These are phyloP conservation scores for Melastoma candidum DNA, from an alignment of 441 rosid genomes.

Conservation along the genomic window DNA sequence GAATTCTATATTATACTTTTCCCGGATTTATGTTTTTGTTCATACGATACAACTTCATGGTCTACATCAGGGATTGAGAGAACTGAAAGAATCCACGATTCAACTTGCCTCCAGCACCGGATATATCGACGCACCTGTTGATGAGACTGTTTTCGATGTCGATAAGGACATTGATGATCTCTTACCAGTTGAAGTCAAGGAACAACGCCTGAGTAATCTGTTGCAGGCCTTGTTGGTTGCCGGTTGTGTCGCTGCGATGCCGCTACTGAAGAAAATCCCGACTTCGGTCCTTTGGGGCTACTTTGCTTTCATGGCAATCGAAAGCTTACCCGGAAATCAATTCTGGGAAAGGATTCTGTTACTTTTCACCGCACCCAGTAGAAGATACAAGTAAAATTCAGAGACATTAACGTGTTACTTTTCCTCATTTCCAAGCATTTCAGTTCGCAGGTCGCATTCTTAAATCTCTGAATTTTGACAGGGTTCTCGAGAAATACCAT, in stretches of 20 bases:
- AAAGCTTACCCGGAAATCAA: conserved; percentile 76
- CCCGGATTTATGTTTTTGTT: conserved; percentile 4
- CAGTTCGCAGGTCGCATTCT: background rate
- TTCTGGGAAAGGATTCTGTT: conserved; percentile 65
- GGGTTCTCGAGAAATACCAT: conserved; percentile 53
- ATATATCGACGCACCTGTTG: conserved; percentile 62
- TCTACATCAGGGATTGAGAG: conserved; percentile 53
- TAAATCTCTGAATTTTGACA: conserved; percentile 13
- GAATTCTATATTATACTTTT: conserved; percentile 7
- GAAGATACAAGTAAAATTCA: conserved; percentile 60
- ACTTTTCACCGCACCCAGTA: conserved; percentile 26
- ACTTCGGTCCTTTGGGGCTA: conserved; percentile 39
- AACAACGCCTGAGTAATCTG: conserved; percentile 68
- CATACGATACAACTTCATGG: conserved; percentile 10
- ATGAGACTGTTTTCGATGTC: conserved; percentile 54
- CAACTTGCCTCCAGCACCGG: conserved; percentile 56
- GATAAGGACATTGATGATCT: conserved; percentile 67
- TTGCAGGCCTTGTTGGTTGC: conserved; percentile 71
- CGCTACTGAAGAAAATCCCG: conserved; percentile 47
- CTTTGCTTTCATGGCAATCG: conserved; percentile 81
- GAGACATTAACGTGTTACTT: background rate
- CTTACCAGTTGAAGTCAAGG: conserved; percentile 19
- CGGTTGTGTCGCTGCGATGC: conserved; percentile 74
- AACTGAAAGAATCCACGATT: conserved; percentile 66
- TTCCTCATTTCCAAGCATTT: background rate